Conservation (phyloP, 768 basidiomycete species). For the Exsudoporus frostii region DNA sequence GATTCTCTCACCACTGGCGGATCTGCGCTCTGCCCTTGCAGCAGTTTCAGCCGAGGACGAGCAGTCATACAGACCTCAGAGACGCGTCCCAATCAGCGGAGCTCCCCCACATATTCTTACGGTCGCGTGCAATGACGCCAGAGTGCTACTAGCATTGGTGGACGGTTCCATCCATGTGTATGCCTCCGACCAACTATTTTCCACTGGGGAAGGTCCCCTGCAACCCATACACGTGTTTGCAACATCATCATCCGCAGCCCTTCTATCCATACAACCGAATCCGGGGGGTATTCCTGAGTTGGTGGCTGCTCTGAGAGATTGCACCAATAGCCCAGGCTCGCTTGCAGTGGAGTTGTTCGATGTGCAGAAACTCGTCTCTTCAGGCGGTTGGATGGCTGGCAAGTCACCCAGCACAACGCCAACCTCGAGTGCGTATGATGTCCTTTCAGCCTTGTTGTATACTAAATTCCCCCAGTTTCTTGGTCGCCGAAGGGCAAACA, state of each 20-base stretch:
- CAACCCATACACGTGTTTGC: slow-evolving; percentile 49
- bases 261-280: slow-evolving; percentile 60
- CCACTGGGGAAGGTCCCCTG: slow-evolving; percentile 40
- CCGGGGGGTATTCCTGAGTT: slow-evolving; percentile 57
- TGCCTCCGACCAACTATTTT: slow-evolving; percentile 51
- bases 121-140: slow-evolving; percentile 59
- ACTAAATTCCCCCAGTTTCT: slow-evolving; percentile 47
- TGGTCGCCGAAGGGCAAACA: slow-evolving; percentile 91
- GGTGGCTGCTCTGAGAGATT: slow-evolving; percentile 55
- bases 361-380: slow-evolving; percentile 43
- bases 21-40: slow-evolving; percentile 54
- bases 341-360: slow-evolving; percentile 60
- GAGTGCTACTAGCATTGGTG: slow-evolving; percentile 55
- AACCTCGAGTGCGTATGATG: slow-evolving; percentile 50
- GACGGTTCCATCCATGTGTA: slow-evolving; percentile 61
- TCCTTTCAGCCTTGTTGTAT: not conserved
- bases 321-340: slow-evolving; percentile 31
- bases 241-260: slow-evolving; percentile 39
- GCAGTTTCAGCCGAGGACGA: slow-evolving; percentile 38
- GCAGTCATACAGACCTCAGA: slow-evolving; percentile 49
- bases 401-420: slow-evolving; percentile 49
- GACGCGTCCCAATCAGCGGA: slow-evolving; percentile 42
- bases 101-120: slow-evolving; percentile 51
- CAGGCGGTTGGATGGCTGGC: slow-evolving; percentile 55
- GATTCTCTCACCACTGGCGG: slow-evolving; percentile 55